A percentile compares a stretch with the other conserved stretches of the same genome.
These are phyloP conservation scores for Fusarium sp. DNA, from an alignment of 2,329 filamentous ascomycete species.

Conservation along the genomic window DNA sequence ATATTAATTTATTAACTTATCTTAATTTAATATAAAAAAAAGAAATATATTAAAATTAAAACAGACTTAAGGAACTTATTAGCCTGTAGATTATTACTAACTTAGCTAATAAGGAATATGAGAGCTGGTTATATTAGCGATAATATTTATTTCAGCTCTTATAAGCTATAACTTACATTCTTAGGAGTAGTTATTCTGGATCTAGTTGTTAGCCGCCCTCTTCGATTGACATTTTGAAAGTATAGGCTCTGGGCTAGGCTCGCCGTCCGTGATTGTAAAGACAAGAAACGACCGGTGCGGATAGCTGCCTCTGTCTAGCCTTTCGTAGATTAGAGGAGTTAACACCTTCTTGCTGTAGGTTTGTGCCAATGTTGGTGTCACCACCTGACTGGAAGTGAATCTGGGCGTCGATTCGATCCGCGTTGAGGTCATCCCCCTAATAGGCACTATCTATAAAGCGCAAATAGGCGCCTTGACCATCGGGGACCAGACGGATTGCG, in stretches of 20 bases:
- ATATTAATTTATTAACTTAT: too few relatives aligned
- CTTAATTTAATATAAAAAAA: too few relatives aligned
- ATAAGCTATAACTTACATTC: accelerated
- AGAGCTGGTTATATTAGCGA: not conserved
- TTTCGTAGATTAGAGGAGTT: not conserved
- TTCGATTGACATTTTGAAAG: not conserved
- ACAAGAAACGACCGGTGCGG: not conserved
- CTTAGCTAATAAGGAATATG: not conserved
- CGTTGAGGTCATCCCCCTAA: not conserved
- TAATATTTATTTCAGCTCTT: accelerated
- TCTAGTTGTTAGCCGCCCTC: not conserved
- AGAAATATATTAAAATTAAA: too few relatives aligned
- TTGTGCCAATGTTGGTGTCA: not conserved
- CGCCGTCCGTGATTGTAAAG: not conserved
- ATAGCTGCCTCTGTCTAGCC: not conserved
- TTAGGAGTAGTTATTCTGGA: not conserved
- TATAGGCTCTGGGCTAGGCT: not conserved
- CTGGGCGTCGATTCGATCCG: not conserved
- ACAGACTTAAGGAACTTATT: not conserved
- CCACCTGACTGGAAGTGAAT: not conserved
- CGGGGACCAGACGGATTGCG: not conserved
- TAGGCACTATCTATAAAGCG: not conserved
- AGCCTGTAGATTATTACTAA: not conserved
- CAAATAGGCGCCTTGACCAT: not conserved
- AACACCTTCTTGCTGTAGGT: not conserved